Conservation (phyloP, 2,329 filamentous ascomycete genomes). For the Blumeria graminis region DNA sequence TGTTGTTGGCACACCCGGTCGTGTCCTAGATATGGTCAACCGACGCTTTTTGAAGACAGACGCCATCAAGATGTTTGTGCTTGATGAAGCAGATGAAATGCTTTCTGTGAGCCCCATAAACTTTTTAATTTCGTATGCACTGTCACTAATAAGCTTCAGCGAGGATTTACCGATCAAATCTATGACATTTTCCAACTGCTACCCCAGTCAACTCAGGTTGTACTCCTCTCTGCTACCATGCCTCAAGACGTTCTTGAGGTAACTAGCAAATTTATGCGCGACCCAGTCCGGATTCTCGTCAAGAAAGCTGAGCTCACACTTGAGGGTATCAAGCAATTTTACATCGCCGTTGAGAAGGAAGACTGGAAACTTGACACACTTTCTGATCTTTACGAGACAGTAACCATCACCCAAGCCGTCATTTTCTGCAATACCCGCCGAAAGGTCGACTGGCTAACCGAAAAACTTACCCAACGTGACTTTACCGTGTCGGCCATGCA, state of each 20-base stretch:
- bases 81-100: conserved; percentile 99
- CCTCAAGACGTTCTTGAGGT: conserved; percentile 98
- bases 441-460: conserved; percentile 99
- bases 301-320: conserved; percentile 99
- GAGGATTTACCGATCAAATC: conserved; percentile 99
- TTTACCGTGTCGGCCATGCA: conserved; percentile 99
- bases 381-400: conserved; percentile 94
- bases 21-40: conserved; percentile 99
- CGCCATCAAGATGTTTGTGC: conserved; percentile 98
- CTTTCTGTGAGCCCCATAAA: conserved; percentile 41
- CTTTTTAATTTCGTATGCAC: conserved; percentile 4
- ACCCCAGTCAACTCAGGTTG: conserved; percentile 92
- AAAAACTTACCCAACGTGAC: conserved; percentile 95
- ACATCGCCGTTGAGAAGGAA: conserved; percentile 99
- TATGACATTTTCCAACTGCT: conserved; percentile 99
- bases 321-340: conserved; percentile 99
- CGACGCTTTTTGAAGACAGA: conserved; percentile 92
- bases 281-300: conserved; percentile 94
- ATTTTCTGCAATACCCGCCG: conserved; percentile 99
- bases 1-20: conserved; percentile 90
- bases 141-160: conserved; percentile 25
- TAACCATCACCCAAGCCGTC: conserved; percentile 97
- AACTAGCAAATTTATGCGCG: conserved; percentile 99
- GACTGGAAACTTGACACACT: conserved; percentile 99
- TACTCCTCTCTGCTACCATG: conserved; percentile 94